Conservation (phyloP, 2,329 filamentous ascomycete genomes). For the Nigrograna mackinnonii region DNA sequence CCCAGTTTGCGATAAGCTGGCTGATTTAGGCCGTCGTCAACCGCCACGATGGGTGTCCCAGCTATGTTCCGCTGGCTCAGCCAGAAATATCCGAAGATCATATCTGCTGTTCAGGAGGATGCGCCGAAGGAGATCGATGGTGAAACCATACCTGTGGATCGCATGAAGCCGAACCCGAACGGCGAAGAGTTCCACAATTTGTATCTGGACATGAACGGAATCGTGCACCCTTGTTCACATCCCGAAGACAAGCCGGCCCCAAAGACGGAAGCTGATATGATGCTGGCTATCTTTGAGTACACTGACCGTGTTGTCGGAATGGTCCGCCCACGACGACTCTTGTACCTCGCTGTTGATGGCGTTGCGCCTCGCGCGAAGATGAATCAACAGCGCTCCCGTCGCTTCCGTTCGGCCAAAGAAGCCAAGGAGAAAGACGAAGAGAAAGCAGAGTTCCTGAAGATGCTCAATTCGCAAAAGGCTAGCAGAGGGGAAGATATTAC, state of each 20-base stretch:
- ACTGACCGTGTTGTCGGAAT: constrained; percentile 99
- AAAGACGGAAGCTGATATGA: constrained; percentile 97
- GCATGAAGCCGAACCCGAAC: constrained; percentile 86
- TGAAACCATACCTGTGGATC: constrained; percentile 80
- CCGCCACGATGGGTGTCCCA: constrained; percentile 79
- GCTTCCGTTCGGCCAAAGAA: constrained; percentile 92
- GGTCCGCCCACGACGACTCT: constrained; percentile 91
- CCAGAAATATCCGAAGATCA: constrained; percentile 96
- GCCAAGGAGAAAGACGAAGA: constrained; percentile 92
- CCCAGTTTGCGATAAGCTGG: no score
- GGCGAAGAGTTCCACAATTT: constrained; percentile 98
- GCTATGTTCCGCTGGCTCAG: constrained; percentile 96
- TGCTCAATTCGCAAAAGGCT: constrained; percentile 76
- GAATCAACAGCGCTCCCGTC: constrained; percentile 97
- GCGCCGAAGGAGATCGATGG: constrained; percentile 82
- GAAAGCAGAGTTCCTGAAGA: constrained; percentile 82
- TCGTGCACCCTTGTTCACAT: constrained; percentile 97
- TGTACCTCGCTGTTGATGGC: constrained; percentile 98
- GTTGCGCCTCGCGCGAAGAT: constrained; percentile 98
- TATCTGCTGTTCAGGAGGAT: constrained; percentile 88
- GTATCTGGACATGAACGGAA: constrained; percentile 99
- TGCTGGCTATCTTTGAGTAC: constrained; percentile 97
- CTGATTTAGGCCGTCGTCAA: no score
- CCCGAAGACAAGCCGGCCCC: constrained; percentile 91
- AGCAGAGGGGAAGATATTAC: constrained; percentile 56